Base-by-base conservation (phyloP, 1,284 basidiomycete genomes). In the Apiotrichum gamsii region DNA sequence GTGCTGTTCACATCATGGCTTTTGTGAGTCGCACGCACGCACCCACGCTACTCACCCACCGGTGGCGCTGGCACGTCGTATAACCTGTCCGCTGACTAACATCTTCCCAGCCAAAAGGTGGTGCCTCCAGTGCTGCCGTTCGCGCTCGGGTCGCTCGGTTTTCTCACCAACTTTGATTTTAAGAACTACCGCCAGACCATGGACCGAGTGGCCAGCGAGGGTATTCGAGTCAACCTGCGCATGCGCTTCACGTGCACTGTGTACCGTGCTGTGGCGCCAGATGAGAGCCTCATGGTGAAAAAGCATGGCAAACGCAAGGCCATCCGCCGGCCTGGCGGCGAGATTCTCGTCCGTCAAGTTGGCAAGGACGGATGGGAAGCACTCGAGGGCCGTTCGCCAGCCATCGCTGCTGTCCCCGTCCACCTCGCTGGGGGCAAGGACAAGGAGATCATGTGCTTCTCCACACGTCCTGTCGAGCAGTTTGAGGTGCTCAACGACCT, bases 181-280 rank as follows among this genome's bases (percentile, higher is more conserved):
- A 80, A 82, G 32, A 81, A 93, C 64, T 86, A 94, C 75, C 80
- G 83, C 63, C 74, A 81, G 10, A 90, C 93, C 20, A 85, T 98
- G 80, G 88, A 93, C 71, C 83, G 80, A 51, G 89, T 84, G 13
- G 82, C 98, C 54, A 89, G 96, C 64, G 81, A 85, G 19, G 95
- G 95, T 16, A 94, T 98, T 54, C 85, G 94, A 18, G 91, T 98
- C 52, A 98, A 98, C 70, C 78, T 98, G 15, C 85, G 95, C 45
- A 99, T 98, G 95, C 84, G 95, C 10, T 99, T 99, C 71, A 97
- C 93, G 4, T 97, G 94, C 67, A 97, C 94, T 0, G 90, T 99
- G 13, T 99, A 95, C 70, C 85, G 93, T 31, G 85, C 90, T 2
- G 82, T 93, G 36, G 77, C 80, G 3, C 80, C 82, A 15, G 84